Conservation (phyloP, 75 land plant genomes). For the Cunninghamia lanceolata region DNA sequence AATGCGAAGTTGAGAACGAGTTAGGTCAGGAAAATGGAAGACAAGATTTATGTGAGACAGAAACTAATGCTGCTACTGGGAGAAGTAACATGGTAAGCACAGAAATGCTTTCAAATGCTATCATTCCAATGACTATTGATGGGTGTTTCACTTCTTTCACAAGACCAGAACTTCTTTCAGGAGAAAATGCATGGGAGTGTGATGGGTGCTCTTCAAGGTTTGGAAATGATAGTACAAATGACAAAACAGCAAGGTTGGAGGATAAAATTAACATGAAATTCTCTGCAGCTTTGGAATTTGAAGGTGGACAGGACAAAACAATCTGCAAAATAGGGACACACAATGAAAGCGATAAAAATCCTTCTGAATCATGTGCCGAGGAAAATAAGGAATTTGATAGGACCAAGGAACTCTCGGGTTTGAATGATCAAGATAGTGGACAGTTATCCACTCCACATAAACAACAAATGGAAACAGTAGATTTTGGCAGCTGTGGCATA, state of each 20-base stretch:
- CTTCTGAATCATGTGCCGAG: neutral
- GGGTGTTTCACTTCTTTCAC: constrained; percentile 72
- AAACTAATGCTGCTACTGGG: constrained; percentile 4
- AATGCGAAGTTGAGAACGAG: constrained; percentile 5
- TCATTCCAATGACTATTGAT: constrained; percentile 64
- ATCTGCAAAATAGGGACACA: neutral
- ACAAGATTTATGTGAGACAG: constrained; percentile 5
- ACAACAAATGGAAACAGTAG: neutral
- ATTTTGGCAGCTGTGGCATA: neutral
- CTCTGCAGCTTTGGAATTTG: neutral
- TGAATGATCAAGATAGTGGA: neutral
- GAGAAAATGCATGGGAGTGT: constrained; percentile 91
- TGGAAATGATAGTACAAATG: neutral
- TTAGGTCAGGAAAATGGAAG: constrained; percentile 19
- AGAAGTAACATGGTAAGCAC: constrained; percentile 43
- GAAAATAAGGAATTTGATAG: neutral
- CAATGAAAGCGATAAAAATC: neutral
- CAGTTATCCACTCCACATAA: neutral
- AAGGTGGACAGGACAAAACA: neutral
- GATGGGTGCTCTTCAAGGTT: constrained; percentile 50
- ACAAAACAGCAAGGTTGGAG: neutral
- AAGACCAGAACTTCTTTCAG: constrained; percentile 75
- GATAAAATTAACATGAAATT: neutral
- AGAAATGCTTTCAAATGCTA: constrained; percentile 49
- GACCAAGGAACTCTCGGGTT: neutral